phyloP scores from a whole-genome alignment of 352 stramenopile species.

The Globisporangium echinulatum region DNA sequence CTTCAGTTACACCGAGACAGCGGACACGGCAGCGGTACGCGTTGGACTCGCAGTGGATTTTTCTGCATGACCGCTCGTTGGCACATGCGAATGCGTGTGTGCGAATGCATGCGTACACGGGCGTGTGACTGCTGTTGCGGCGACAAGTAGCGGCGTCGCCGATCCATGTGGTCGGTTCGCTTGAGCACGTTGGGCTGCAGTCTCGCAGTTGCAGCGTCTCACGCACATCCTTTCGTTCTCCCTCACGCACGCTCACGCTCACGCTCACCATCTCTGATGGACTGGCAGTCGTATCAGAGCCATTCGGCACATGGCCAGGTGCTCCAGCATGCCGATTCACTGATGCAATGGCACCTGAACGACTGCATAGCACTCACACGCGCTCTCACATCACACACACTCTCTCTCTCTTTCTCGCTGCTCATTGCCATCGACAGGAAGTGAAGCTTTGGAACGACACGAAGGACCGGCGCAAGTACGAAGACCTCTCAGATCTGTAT shows the following conservation, averaged over 20 bases:
- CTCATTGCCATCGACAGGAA: constrained; percentile 27
- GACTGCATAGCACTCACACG: too few relatives aligned
- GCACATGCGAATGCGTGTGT: neutral
- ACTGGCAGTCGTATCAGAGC: constrained; percentile 1
- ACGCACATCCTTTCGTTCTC: too few relatives aligned
- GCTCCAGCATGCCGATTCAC: neutral
- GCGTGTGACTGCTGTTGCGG: too few relatives aligned
- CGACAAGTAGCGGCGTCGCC: too few relatives aligned
- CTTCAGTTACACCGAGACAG: constrained; percentile 4
- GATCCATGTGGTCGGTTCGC: too few relatives aligned
- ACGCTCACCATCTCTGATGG: neutral
- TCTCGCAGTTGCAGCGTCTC: neutral
- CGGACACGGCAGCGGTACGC: neutral
- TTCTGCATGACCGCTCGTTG: neutral
- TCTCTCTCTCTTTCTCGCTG: neutral
- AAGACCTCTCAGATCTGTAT: constrained; percentile 91
- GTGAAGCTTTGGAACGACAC: constrained; percentile 79
- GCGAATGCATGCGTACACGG: neutral
- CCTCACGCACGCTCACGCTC: neutral
- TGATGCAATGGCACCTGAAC: too few relatives aligned
- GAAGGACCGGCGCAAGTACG: constrained; percentile 83
- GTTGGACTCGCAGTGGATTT: constrained; percentile 1
- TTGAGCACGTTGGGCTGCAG: too few relatives aligned
- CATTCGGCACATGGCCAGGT: neutral
- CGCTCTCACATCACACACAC: neutral